Evolutionary conservation across 192 early-diverging fungal species (phyloP), one percentile per base, ranked within the genome.

Genomic region (Coemansia biformis): DNA sequence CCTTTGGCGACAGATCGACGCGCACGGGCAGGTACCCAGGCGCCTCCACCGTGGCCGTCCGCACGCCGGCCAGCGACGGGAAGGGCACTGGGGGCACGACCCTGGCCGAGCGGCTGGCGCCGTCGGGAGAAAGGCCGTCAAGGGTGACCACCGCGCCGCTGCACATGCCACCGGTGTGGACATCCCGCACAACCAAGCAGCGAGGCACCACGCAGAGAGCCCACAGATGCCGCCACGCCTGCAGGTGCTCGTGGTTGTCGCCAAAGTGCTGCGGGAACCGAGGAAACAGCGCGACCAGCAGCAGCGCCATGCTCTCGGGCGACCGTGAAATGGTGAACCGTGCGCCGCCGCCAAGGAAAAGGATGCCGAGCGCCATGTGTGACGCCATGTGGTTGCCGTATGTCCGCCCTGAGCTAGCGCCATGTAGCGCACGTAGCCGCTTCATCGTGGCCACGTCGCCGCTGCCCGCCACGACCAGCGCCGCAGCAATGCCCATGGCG

Each of bases 401-500:
- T 10, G 64, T 35, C n/a, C 54, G 44, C 10, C 40, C 33, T 9
- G 46, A 19, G 17, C 39, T 74, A 8, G 45, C 48, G 10, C 64
- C 63, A 40, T 84, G 78, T 12, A 86, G 46, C 16, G 47, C 52
- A 8, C 82, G 75, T 16, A 93, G 50, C 15, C 83, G 48, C 31
- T 71, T 53, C 30, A 88, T 64, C 4, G 83, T 58, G 9, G 80
- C 78, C 10, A 83, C 45, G 48, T 89, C 67, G 4, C 91, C 92
- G 7, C 82, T 84, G 21, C 92, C 93, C 8, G 90, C 87, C 63
- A 90, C 78, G 0, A 97, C 81, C 41, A 90, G 77, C 1, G 83
- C 77, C 0, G 80, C 59, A 5, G 83, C 72, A 2, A 81, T 63
- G 4, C 79, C 55, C 5, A 86, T 29, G 3, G 87, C 80, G 57